A percentile compares a stretch with the other conserved stretches of the same genome.
Conservation (phyloP, 2,329 filamentous ascomycete species). For the Pseudogymnoascus sp. region DNA sequence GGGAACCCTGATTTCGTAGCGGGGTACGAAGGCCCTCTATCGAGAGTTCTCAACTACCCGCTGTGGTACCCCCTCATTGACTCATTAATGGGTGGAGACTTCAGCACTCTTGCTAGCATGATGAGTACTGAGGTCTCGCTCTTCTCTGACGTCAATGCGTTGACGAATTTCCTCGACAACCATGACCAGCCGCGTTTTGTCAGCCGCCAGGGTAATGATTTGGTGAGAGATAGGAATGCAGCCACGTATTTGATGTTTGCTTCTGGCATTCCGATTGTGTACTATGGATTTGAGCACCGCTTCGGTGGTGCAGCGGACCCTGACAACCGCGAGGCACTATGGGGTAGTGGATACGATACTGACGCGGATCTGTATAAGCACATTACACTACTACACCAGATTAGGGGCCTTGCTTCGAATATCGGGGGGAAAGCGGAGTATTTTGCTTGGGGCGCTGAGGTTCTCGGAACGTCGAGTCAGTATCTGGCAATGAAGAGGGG, state of each 20-base stretch:
- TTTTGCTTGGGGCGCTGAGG: not conserved
- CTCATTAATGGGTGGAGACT: constrained; percentile 26
- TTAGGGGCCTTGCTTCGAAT: not conserved
- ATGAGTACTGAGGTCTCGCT: constrained; percentile 26
- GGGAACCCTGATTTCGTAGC: constrained; percentile 43
- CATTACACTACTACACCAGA: constrained; percentile 21
- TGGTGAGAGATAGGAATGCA: constrained; percentile 35
- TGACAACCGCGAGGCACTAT: constrained; percentile 37
- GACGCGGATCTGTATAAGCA: constrained; percentile 31
- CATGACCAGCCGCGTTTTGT: constrained; percentile 37
- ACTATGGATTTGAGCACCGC: constrained; percentile 45
- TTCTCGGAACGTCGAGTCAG: not conserved
- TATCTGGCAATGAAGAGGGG: not conserved
- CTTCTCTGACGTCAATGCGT: constrained; percentile 13
- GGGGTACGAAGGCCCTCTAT: constrained; percentile 37
- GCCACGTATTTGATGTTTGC: constrained; percentile 40
- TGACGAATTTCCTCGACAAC: constrained; percentile 36
- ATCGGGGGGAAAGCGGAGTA: not conserved
- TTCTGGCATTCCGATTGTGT: constrained; percentile 44
- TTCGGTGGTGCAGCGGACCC: constrained; percentile 33
- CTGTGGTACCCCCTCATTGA: constrained; percentile 35
- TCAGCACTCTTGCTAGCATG: constrained; percentile 4
- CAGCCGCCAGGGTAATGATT: constrained; percentile 15
- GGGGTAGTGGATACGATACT: constrained; percentile 35
- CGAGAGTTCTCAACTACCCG: constrained; percentile 15